Conservation (phyloP, 2,329 filamentous ascomycete species). For the Fusarium sp. region DNA sequence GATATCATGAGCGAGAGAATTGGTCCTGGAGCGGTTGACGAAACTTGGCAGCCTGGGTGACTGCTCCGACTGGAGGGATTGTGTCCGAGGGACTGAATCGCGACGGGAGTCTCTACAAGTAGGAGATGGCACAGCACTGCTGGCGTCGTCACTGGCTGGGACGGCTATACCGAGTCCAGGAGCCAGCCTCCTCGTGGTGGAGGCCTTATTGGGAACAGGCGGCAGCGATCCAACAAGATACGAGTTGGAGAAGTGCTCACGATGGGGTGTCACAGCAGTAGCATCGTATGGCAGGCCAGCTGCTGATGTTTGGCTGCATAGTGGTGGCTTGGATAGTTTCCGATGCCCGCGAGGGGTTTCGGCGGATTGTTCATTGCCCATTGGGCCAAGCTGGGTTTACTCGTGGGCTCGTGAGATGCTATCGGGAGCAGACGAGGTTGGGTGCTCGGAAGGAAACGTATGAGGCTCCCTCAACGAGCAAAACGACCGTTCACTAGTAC, state of each 20-base stretch:
- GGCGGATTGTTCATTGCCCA: conserved; percentile 64
- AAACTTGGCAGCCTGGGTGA: conserved; percentile 29
- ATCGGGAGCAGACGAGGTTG: conserved; percentile 23
- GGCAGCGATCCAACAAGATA: conserved; percentile 48
- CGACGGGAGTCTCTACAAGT: conserved; percentile 32
- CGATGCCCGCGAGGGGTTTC: conserved; percentile 57
- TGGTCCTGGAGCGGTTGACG: conserved; percentile 25
- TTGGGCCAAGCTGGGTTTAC: conserved; percentile 43
- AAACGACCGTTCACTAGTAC: conserved; percentile 38
- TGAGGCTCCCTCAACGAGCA: conserved; percentile 40
- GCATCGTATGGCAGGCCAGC: conserved; percentile 55
- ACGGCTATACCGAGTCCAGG: conserved; percentile 38
- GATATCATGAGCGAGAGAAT: conserved; percentile 31
- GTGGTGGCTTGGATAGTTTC: conserved; percentile 64
- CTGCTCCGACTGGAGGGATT: conserved; percentile 38
- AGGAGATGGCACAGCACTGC: conserved; percentile 24
- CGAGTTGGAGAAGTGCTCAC: conserved; percentile 48
- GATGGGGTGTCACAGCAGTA: conserved; percentile 43
- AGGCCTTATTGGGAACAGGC: conserved; percentile 26
- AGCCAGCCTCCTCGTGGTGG: conserved; percentile 25
- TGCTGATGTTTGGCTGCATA: conserved; percentile 54
- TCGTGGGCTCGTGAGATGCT: conserved; percentile 28
- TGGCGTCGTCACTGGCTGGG: conserved; percentile 24
- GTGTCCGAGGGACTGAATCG: conserved; percentile 32
- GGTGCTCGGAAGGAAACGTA: conserved; percentile 29